phyloP scores from a whole-genome alignment of 495 filamentous ascomycete genomes.

The Penicillium taxi region DNA sequence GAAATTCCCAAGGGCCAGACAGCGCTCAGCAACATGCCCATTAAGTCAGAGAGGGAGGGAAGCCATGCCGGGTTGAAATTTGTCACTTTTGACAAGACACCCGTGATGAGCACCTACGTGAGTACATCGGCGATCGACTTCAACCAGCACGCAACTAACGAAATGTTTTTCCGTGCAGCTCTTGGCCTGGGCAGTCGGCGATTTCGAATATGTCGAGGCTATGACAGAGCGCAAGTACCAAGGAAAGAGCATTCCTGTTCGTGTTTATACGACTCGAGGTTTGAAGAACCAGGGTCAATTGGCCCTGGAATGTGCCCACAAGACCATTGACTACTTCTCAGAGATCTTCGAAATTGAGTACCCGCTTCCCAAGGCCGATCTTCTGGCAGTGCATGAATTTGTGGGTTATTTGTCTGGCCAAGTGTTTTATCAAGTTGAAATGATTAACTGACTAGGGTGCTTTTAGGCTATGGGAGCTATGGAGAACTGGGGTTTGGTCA shows the following conservation, averaged over 20 bases:
- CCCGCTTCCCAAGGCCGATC: constrained; percentile 88
- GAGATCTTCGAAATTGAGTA: constrained; percentile 92
- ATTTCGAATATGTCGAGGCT: constrained; percentile 92
- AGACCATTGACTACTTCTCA: constrained; percentile 90
- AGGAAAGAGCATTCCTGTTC: constrained; percentile 80
- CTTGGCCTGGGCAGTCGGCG: constrained; percentile 90
- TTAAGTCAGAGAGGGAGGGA: constrained; percentile 54
- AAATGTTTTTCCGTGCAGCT: constrained; percentile 38
- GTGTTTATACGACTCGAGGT: constrained; percentile 89
- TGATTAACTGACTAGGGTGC: constrained; percentile 23
- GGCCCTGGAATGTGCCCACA: constrained; percentile 77
- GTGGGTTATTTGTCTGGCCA: constrained; percentile 35
- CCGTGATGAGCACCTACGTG: constrained; percentile 93
- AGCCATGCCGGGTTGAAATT: constrained; percentile 59
- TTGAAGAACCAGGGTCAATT: constrained; percentile 81
- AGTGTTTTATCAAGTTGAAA: neutral
- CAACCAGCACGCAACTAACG: constrained; percentile 8
- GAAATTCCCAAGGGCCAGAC: constrained; percentile 81
- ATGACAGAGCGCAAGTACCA: constrained; percentile 83
- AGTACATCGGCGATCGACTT: constrained; percentile 8
- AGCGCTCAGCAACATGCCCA: constrained; percentile 91
- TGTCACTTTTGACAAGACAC: constrained; percentile 77
- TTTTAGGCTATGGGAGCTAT: constrained; percentile 60
- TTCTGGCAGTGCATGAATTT: constrained; percentile 96
- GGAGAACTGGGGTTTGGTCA: constrained; percentile 93